These are phyloP conservation scores for Orbilia oligospora DNA, from an alignment of 2,329 filamentous ascomycete genomes.

Conservation along the genomic window DNA sequence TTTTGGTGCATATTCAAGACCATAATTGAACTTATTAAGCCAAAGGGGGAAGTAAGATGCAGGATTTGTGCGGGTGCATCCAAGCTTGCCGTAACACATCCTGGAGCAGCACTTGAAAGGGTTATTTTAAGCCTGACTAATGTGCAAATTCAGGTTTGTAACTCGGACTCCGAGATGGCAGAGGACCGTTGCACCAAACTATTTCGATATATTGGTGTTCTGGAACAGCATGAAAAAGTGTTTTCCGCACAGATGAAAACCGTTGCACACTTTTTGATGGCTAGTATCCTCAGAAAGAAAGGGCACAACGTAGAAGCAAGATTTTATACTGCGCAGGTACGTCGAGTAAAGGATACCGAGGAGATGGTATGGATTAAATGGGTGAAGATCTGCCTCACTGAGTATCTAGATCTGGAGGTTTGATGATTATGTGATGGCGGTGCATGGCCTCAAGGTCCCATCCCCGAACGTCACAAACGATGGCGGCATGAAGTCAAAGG, in stretches of 20 bases:
- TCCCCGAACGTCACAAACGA: too few relatives aligned
- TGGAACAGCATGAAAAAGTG: not conserved
- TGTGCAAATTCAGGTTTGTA: too few relatives aligned
- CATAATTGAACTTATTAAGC: not conserved
- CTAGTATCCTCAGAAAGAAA: not conserved
- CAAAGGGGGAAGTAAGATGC: too few relatives aligned
- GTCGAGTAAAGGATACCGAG: not conserved
- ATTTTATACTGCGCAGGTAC: not conserved
- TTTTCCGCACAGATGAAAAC: conserved; percentile 6
- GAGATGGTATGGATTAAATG: not conserved
- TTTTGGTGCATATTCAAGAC: not conserved
- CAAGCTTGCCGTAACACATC: not conserved
- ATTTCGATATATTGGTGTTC: not conserved
- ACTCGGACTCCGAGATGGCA: not conserved
- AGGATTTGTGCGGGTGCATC: too few relatives aligned
- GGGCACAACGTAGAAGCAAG: not conserved
- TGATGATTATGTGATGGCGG: not conserved
- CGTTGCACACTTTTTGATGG: not conserved
- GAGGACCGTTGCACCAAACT: not conserved
- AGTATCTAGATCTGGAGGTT: not conserved
- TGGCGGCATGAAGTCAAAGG: too few relatives aligned
- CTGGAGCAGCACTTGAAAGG: not conserved
- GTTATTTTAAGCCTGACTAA: too few relatives aligned
- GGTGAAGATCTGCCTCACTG: not conserved
- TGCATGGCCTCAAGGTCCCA: too few relatives aligned